A percentile compares a stretch with the other conserved stretches of the same genome.
Conservation (phyloP, 768 basidiomycete genomes). For the Leccinum arenicola region DNA sequence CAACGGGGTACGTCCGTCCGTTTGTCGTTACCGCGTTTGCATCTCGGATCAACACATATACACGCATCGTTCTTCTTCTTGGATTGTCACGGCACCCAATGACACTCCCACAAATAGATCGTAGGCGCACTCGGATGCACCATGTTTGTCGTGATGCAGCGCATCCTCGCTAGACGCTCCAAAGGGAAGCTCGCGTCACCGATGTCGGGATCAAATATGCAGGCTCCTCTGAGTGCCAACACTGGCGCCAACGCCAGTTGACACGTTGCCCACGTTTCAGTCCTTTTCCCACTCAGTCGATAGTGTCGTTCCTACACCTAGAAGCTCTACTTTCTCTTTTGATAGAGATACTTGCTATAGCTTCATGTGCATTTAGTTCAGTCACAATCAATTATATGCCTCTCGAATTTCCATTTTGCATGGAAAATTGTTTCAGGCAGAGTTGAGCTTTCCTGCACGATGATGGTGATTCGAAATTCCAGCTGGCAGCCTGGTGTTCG, state of each 20-base stretch:
- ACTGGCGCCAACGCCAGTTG: neutral
- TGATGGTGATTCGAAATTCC: too few species aligned
- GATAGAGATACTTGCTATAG: neutral
- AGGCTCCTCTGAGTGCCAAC: neutral
- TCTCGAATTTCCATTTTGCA: neutral
- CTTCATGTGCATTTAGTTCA: neutral
- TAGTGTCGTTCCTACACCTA: neutral
- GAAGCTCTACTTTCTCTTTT: neutral
- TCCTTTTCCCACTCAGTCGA: neutral
- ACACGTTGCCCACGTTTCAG: neutral
- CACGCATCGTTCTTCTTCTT: neutral
- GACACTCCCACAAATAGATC: constrained; percentile 16
- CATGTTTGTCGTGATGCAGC: constrained; percentile 27
- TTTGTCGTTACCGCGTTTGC: neutral
- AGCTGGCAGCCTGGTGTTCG: too few species aligned
- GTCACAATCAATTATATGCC: too few species aligned
- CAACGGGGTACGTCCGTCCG: constrained; percentile 36
- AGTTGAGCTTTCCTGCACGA: too few species aligned
- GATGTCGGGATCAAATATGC: neutral
- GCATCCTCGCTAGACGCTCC: constrained; percentile 17
- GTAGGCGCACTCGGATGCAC: constrained; percentile 21
- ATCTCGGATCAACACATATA: neutral
- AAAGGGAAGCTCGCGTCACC: neutral
- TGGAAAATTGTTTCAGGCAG: too few species aligned
- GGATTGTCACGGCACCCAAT: neutral